Evolutionary conservation across 73 alveolate genomes (phyloP), one percentile per base, ranked within the genome.

Genomic region (Blepharisma stoltei): DNA sequence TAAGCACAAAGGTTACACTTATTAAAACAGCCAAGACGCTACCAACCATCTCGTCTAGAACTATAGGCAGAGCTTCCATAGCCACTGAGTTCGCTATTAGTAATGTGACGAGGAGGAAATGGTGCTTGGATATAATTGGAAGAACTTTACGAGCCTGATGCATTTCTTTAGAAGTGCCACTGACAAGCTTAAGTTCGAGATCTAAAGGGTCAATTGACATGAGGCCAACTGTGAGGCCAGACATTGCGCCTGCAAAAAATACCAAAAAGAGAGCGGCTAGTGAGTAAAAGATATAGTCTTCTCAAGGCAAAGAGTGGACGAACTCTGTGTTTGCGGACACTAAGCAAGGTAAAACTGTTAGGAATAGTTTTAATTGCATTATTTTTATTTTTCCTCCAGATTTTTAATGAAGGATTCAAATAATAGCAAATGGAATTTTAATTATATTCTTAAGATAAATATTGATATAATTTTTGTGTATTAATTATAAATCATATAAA

Each of bases 181-280:
- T 7, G 9, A 25, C 67, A 83, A 88, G 82, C 80, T 92, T 93
- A 83, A 94, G 80, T 82, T 91, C 95, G 49, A 95, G 78, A 54
- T 92, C 95, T 70, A 93, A 76, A 37, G 92, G 83, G 85, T 92
- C 97, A 49, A 95, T 93, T 37, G 99, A 95, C 41, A 95, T 90
- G 66, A 83, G 86, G 21, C 99, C 99, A 7, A 95, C 98, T 20
- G 99, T 95, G 52, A 95, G 89, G 8, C 99, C 99, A 77, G 97
- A 86, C 98, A 95, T 94, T 45, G 93, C 70, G 8, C 99, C 99
- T 14, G 98, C 99, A 71, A 92, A 87, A 73, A 90, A 88, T 11
- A 92, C 95, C 23, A 89, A 78, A 68, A 79, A 86, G 23, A 88
- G 11, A 5, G 88, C 43, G 18, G 5, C 45, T 1, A 60, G 46